phyloP scores from a whole-genome alignment of 768 basidiomycete species.

The Postia placenta region DNA sequence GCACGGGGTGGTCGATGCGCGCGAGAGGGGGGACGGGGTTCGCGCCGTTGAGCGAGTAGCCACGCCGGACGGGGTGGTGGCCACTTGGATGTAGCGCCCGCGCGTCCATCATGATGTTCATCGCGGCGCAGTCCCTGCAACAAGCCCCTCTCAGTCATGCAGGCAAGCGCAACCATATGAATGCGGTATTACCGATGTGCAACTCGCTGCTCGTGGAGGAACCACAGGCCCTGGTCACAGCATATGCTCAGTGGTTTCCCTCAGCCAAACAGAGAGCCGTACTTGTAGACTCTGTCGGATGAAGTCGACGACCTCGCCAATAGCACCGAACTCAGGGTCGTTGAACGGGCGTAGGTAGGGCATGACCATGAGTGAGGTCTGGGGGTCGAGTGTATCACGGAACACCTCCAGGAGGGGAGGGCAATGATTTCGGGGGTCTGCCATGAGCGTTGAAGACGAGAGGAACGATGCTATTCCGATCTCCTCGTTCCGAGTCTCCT shows the following conservation, averaged over 20 bases:
- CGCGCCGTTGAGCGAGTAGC: neutral
- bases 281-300: conserved; percentile 17
- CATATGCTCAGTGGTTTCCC: neutral
- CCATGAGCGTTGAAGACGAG: neutral
- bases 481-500: conserved; percentile 6
- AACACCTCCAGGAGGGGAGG: conserved; percentile 18
- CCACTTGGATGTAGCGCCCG: conserved; percentile 14
- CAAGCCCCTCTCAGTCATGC: too few species aligned
- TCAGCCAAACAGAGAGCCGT: neutral
- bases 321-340: conserved; percentile 12
- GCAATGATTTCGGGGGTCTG: conserved; percentile 18
- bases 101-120: conserved; percentile 19
- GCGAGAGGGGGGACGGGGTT: neutral
- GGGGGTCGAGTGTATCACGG: conserved; percentile 6
- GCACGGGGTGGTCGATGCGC: conserved; percentile 2
- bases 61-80: conserved; percentile 13
- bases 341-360: conserved; percentile 15
- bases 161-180: too few species aligned
- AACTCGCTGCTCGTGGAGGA: conserved; percentile 10
- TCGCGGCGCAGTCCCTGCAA: conserved; percentile 15
- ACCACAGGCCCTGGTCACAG: conserved; percentile 13
- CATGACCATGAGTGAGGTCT: conserved; percentile 14
- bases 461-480: conserved; percentile 12
- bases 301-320: conserved; percentile 18
- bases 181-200: conserved; percentile 12